A percentile compares a stretch with the other conserved stretches of the same genome.
phyloP scores from a whole-genome alignment of 2,329 filamentous ascomycete genomes.

The Fusarium sp. region DNA sequence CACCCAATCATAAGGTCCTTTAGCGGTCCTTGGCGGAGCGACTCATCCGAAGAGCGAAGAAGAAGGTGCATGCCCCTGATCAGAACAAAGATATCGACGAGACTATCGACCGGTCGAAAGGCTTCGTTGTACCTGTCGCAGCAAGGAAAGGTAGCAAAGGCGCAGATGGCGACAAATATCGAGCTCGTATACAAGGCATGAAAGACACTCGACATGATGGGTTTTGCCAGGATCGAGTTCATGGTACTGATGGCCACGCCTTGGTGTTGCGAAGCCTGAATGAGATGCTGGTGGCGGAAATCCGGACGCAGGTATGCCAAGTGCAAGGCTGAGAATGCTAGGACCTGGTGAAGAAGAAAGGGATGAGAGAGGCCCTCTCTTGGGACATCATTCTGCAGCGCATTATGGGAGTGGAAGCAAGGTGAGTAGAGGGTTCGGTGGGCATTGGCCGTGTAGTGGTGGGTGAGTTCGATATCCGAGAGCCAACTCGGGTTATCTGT shows the following conservation, averaged over 20 bases:
- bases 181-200: conserved; percentile 34
- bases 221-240: conserved; percentile 2
- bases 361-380: conserved; percentile 10
- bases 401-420: conserved; percentile 2
- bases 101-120: conserved; percentile 10
- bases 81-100: conserved; percentile 27
- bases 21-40: conserved; percentile 14
- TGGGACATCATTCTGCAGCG: conserved; percentile 20
- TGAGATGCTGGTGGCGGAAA: conserved; percentile 16
- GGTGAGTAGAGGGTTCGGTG: conserved; percentile 22
- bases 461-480: conserved; percentile 19
- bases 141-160: conserved; percentile 21
- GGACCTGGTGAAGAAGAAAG: conserved; percentile 23
- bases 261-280: conserved; percentile 30
- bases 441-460: conserved; percentile 29
- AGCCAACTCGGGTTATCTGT: conserved; percentile 5
- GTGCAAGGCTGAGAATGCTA: conserved; percentile 31
- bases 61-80: conserved; percentile 18
- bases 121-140: conserved; percentile 16
- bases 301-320: conserved; percentile 20
- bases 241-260: conserved; percentile 20
- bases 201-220: not conserved
- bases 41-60: conserved; percentile 4
- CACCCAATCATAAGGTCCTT: conserved; percentile 8
- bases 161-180: conserved; percentile 28